A percentile compares a stretch with the other conserved stretches of the same genome.
Evolutionary conservation across 148 eudicot genomes (phyloP).

Genomic region (Heliosperma pusillum): DNA sequence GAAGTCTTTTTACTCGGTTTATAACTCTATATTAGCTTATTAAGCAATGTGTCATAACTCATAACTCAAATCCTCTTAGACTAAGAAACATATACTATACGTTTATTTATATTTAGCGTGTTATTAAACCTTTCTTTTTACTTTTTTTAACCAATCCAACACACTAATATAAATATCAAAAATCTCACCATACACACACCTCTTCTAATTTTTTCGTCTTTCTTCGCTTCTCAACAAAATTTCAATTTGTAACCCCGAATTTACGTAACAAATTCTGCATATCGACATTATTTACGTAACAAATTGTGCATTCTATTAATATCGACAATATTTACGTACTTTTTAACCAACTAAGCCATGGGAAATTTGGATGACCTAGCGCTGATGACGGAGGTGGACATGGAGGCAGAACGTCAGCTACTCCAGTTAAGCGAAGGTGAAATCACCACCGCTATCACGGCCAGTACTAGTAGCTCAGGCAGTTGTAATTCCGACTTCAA

Average conservation of each 20-base stretch:
- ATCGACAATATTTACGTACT: no score
- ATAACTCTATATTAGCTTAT: neutral
- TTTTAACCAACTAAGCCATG: neutral
- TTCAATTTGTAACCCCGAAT: neutral
- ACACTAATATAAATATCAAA: neutral
- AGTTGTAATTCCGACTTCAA: constrained; percentile 13
- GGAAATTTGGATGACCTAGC: neutral
- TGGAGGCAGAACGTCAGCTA: constrained; percentile 22
- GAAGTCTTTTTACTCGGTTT: constrained; percentile 7
- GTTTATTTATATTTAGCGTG: constrained; percentile 6
- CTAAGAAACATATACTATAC: neutral
- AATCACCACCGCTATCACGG: neutral
- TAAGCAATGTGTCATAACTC: constrained; percentile 11
- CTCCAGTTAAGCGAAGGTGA: constrained; percentile 31
- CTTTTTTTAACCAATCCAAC: neutral
- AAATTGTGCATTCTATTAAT: no score
- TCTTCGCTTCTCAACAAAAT: neutral
- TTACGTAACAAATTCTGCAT: no score
- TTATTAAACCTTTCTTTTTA: neutral
- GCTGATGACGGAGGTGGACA: constrained; percentile 19
- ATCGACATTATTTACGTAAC: no score
- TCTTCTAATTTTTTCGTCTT: constrained; percentile 5
- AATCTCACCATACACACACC: neutral
- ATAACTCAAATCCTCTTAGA: neutral
- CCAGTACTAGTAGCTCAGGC: constrained; percentile 4